A percentile compares a stretch with the other conserved stretches of the same genome.
phyloP scores from a whole-genome alignment of 164 flowering plant species.

The Vitis cinerea region DNA sequence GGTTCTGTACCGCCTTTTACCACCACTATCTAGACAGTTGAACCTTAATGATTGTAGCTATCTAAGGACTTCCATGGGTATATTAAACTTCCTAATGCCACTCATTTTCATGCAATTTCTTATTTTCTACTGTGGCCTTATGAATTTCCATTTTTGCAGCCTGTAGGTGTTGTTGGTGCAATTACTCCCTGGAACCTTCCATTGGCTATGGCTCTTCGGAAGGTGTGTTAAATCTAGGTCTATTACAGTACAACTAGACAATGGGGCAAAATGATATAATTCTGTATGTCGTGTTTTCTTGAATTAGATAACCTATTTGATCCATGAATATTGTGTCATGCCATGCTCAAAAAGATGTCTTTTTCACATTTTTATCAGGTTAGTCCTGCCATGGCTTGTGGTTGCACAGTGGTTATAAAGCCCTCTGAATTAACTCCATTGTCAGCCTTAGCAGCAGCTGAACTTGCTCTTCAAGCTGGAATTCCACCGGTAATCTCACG shows the following conservation, averaged over 20 bases:
- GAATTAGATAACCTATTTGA: background rate
- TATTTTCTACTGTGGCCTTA: background rate
- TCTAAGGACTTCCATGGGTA: too few relatives aligned
- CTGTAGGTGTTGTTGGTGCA: conserved; percentile 87
- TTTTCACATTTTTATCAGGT: conserved; percentile 34
- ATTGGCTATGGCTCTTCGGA: conserved; percentile 73
- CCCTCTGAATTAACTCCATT: conserved; percentile 81
- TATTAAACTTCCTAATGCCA: background rate
- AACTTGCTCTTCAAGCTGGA: conserved; percentile 76
- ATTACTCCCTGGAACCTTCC: conserved; percentile 88
- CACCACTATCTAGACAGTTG: too few relatives aligned
- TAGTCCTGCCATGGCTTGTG: conserved; percentile 83
- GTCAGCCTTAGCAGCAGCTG: conserved; percentile 81
- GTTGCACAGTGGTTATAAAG: conserved; percentile 79
- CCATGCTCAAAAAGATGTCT: background rate
- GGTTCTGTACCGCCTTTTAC: too few relatives aligned
- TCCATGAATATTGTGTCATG: too few relatives aligned
- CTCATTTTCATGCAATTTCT: background rate
- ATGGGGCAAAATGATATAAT: too few relatives aligned
- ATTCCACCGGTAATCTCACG: conserved; percentile 32
- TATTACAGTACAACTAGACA: too few relatives aligned
- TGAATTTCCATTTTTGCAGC: conserved; percentile 37
- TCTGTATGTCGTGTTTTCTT: conserved; percentile 33
- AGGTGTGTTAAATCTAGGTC: too few relatives aligned
- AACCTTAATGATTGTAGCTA: too few relatives aligned